Conservation (phyloP, 2,329 filamentous ascomycete species). For the Dactylellina leptospora region DNA sequence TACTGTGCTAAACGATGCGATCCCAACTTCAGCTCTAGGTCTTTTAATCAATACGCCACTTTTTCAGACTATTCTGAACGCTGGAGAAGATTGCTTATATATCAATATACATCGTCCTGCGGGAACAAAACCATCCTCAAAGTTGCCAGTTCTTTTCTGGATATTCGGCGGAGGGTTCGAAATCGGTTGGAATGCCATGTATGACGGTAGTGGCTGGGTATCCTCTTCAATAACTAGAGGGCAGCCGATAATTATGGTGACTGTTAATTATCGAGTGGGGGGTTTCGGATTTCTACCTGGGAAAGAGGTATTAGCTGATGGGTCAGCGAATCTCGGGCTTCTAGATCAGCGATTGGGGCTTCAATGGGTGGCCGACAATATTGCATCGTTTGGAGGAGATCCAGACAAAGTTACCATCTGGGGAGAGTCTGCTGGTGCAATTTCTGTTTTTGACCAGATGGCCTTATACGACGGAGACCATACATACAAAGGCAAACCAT, state of each 20-base stretch:
- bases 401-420: constrained; percentile 55
- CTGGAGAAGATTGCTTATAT: constrained; percentile 64
- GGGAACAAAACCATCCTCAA: constrained; percentile 66
- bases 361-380: constrained; percentile 56
- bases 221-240: constrained; percentile 52
- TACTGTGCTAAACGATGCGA: constrained; percentile 61
- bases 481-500: constrained; percentile 75
- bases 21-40: constrained; percentile 64
- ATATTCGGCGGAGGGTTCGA: constrained; percentile 74
- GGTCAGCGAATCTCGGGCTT: constrained; percentile 59
- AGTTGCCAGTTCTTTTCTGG: constrained; percentile 75
- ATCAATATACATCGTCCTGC: constrained; percentile 62
- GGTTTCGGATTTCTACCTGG: constrained; percentile 67
- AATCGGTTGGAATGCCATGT: constrained; percentile 57
- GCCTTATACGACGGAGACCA: constrained; percentile 65
- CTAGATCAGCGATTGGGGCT: constrained; percentile 56
- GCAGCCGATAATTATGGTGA: constrained; percentile 67
- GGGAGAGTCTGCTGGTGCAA: constrained; percentile 56
- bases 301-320: constrained; percentile 61
- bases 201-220: constrained; percentile 60
- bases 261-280: constrained; percentile 66
- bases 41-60: constrained; percentile 67
- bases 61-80: constrained; percentile 66
- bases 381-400: constrained; percentile 55
- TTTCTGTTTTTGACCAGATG: constrained; percentile 62